These are phyloP conservation scores for Stevia rebaudiana DNA, from an alignment of 140 eudicot genomes.

Conservation along the genomic window DNA sequence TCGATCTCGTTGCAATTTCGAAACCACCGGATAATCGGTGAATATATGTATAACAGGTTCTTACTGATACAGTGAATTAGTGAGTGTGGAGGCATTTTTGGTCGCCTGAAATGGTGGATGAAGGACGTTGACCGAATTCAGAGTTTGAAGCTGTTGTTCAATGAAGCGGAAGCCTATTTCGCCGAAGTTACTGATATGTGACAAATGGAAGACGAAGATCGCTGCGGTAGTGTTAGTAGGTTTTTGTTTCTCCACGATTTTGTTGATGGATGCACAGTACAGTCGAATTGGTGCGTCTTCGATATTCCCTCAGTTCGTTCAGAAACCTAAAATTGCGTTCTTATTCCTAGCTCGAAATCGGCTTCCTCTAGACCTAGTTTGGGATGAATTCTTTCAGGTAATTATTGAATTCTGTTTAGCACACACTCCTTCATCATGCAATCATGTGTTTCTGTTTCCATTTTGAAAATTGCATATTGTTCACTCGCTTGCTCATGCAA, in stretches of 20 bases:
- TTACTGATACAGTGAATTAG: slow-evolving; percentile 10
- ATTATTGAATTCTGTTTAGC: neutral
- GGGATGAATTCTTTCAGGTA: slow-evolving; percentile 94
- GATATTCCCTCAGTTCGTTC: slow-evolving; percentile 31
- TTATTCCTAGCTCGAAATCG: slow-evolving; percentile 83
- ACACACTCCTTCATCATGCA: neutral
- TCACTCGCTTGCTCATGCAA: neutral
- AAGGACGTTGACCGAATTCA: slow-evolving; percentile 18
- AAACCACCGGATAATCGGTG: neutral
- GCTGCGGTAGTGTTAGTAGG: slow-evolving; percentile 35
- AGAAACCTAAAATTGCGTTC: slow-evolving; percentile 75
- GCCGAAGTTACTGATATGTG: slow-evolving; percentile 38
- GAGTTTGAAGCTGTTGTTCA: slow-evolving; percentile 16
- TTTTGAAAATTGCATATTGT: neutral
- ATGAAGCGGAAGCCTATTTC: slow-evolving; percentile 62
- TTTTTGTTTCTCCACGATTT: slow-evolving; percentile 47
- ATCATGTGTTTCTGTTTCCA: neutral
- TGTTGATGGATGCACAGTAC: slow-evolving; percentile 53
- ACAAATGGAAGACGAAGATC: slow-evolving; percentile 56
- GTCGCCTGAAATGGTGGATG: slow-evolving; percentile 9
- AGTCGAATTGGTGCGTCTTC: slow-evolving; percentile 39
- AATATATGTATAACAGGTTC: neutral
- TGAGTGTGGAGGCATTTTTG: slow-evolving; percentile 1
- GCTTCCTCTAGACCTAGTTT: slow-evolving; percentile 74
- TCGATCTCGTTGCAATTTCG: slow-evolving; percentile 16